phyloP scores from a whole-genome alignment of 179 eudicot genomes.

The Sideroxylon spinosum region DNA sequence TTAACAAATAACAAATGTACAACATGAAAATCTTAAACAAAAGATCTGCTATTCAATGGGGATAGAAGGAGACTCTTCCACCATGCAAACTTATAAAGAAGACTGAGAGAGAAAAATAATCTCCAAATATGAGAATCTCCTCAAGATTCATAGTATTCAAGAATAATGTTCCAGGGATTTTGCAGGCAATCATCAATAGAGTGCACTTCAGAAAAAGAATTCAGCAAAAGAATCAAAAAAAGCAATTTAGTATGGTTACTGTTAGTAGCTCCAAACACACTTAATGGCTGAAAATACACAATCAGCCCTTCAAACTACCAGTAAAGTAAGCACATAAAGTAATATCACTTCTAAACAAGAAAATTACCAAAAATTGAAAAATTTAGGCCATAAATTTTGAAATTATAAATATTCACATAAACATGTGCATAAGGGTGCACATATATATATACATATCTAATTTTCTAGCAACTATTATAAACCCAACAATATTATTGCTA shows the following conservation, averaged over 20 bases:
- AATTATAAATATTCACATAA: too few relatives aligned
- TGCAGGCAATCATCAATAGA: not conserved
- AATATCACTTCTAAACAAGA: too few relatives aligned
- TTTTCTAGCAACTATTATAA: too few relatives aligned
- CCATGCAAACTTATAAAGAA: not conserved
- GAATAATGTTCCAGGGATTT: not conserved
- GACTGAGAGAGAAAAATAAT: not conserved
- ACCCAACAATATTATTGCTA: too few relatives aligned
- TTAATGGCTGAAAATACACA: not conserved
- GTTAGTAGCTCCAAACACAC: not conserved
- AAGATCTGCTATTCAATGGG: not conserved
- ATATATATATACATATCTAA: too few relatives aligned
- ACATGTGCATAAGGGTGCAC: too few relatives aligned
- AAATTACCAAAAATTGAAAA: too few relatives aligned
- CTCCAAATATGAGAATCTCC: not conserved
- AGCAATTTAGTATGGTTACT: not conserved
- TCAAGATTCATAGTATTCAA: not conserved
- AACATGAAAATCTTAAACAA: not conserved
- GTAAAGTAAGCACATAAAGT: too few relatives aligned
- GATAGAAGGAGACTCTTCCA: not conserved
- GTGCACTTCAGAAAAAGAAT: not conserved
- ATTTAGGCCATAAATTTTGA: too few relatives aligned
- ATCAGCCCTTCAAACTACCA: not conserved
- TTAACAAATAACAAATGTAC: not conserved
- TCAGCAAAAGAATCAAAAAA: not conserved